Base-by-base conservation (phyloP, 352 stramenopile species). In the Phytophthora uliginosa region DNA sequence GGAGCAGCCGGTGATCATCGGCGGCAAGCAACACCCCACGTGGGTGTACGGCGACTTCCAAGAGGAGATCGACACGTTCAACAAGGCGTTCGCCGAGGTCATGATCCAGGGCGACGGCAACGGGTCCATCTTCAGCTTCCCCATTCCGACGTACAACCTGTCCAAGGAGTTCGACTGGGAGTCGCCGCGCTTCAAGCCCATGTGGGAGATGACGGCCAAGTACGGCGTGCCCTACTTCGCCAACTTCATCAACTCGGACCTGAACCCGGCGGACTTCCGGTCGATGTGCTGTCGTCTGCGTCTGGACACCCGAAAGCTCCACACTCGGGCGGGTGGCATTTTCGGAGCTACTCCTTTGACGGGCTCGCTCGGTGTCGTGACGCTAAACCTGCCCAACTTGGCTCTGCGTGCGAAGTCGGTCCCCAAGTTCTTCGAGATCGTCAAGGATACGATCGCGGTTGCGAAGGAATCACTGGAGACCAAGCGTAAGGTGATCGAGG, bases 51-150 rank as follows among this genome's bases (percentile, higher is more conserved):
- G 62, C 5, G 60, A 78, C 52, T 78, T 78, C 45, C 71, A 78
- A 22, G 59, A 73, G 18, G 71, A 78, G 60, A 78, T 72, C 50
- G 71, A 78, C 57, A 72, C 72, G 66, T 78, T 78, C 50, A 78
- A 78, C 61, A 70, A 63, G 48, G 71, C 71, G 24, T 75, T 78
- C 57, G 71, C 71, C 12, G 71, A 78, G 61, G 71, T 78, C 12
- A 78, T 78, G 71, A 68, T 75, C 50, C 59, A 78, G 42, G 71
- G 71, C 4, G 71, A 78, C 51, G 66, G 66, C 60, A 78, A 78
- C 36, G 71, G 71, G 34, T 69, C 60, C 22, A 75, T 78, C 71
- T 78, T 78, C 71, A 78, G 71, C 66, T 78, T 78, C 56, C 71
- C 71, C 50, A 78, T 78, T 55, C 71, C 71, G 38, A 78, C 71